A percentile compares a stretch with the other conserved stretches of the same genome.
Evolutionary conservation across 176 grass and related monocot genomes (phyloP).

Genomic region (Areca catechu): DNA sequence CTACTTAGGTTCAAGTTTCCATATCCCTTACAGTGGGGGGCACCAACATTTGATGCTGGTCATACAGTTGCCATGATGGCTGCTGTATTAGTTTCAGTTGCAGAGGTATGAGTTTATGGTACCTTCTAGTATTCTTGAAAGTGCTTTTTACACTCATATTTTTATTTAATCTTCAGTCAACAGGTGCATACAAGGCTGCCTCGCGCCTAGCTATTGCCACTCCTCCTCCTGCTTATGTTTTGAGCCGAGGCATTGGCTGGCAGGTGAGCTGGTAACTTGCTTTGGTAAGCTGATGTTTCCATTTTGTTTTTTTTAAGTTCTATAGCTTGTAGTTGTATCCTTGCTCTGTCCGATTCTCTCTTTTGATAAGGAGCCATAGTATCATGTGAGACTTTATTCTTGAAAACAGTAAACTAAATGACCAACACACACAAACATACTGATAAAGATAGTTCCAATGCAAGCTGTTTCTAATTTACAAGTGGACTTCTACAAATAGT

Average conservation of each 20-base stretch:
- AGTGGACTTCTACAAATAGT: too few species aligned
- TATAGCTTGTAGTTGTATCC: too few species aligned
- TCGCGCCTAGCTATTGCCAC: slow-evolving; percentile 50
- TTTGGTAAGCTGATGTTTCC: not conserved
- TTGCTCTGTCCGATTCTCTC: too few species aligned
- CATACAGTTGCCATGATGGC: slow-evolving; percentile 49
- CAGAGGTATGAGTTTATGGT: slow-evolving; percentile 28
- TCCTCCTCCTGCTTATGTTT: slow-evolving; percentile 46
- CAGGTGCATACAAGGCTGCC: slow-evolving; percentile 35
- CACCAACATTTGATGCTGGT: slow-evolving; percentile 43
- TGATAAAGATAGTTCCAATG: too few species aligned
- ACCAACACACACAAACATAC: too few species aligned
- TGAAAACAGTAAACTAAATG: too few species aligned
- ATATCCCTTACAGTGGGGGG: slow-evolving; percentile 54
- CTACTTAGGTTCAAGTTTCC: slow-evolving; percentile 46
- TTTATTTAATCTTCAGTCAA: slow-evolving; percentile 26
- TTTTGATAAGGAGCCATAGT: too few species aligned
- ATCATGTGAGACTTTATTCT: too few species aligned
- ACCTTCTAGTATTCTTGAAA: not conserved
- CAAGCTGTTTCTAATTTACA: too few species aligned
- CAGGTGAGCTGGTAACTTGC: slow-evolving; percentile 25
- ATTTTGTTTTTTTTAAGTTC: too few species aligned
- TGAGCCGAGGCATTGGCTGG: slow-evolving; percentile 55
- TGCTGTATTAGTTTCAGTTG: slow-evolving; percentile 36
- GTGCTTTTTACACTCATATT: slow-evolving; percentile 1